phyloP scores from a whole-genome alignment of 1,284 basidiomycete species.

The Melampsora americana region DNA sequence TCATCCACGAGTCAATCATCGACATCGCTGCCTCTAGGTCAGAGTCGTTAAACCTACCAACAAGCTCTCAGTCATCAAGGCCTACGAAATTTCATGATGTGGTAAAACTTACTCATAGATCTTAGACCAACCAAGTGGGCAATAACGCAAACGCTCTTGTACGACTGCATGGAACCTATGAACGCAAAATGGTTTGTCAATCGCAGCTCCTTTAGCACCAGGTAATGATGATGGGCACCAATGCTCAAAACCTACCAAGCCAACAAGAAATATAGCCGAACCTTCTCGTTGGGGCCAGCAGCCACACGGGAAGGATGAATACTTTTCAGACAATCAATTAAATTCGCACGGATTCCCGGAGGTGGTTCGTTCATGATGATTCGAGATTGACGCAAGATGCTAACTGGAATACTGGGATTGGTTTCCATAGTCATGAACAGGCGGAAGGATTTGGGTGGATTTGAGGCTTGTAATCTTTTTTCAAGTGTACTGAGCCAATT shows the following conservation, averaged over 20 bases:
- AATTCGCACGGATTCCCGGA: conserved; percentile 88
- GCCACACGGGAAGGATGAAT: conserved; percentile 67
- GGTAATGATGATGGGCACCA: background rate
- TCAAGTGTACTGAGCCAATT: conserved; percentile 90
- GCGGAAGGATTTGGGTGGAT: conserved; percentile 77
- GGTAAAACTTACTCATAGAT: conserved; percentile 64
- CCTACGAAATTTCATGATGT: background rate
- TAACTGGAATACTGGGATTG: conserved; percentile 85
- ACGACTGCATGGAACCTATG: conserved; percentile 82
- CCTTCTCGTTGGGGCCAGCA: conserved; percentile 81
- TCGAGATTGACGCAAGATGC: conserved; percentile 87
- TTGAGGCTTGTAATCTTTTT: conserved; percentile 89
- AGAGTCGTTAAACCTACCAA: conserved; percentile 76
- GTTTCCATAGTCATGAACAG: conserved; percentile 96
- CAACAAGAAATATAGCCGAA: conserved; percentile 77
- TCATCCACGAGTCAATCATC: conserved; percentile 86
- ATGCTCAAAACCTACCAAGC: conserved; percentile 63
- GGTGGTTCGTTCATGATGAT: conserved; percentile 97
- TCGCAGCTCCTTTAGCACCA: background rate
- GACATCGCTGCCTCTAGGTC: conserved; percentile 88
- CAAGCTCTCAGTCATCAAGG: background rate
- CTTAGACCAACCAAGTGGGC: conserved; percentile 91
- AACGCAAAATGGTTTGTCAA: background rate
- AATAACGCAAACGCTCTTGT: conserved; percentile 90
- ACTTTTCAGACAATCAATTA: conserved; percentile 80